These are phyloP conservation scores for Trichophyton equinum DNA, from an alignment of 2,329 filamentous ascomycete genomes.

Conservation along the genomic window DNA sequence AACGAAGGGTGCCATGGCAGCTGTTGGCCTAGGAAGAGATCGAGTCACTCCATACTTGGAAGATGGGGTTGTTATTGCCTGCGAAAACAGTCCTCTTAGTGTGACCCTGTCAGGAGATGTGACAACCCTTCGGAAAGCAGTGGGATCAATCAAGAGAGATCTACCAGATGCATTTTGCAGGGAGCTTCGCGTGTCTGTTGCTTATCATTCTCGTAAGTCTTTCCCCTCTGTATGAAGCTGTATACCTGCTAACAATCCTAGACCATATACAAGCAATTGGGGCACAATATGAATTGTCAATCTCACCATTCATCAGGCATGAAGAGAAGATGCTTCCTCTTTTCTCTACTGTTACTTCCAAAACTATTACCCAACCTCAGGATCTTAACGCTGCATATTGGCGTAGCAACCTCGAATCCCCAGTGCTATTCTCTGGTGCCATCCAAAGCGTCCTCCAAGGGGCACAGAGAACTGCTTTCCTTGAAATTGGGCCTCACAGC, in stretches of 20 bases:
- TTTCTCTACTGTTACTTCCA: slow-evolving; percentile 16
- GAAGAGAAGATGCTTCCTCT: slow-evolving; percentile 9
- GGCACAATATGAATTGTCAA: slow-evolving; percentile 8
- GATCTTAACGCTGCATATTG: slow-evolving; percentile 17
- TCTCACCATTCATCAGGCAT: not conserved
- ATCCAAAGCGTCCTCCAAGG: not conserved
- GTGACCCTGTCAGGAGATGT: slow-evolving; percentile 23
- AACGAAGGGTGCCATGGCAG: not conserved
- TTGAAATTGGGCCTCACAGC: slow-evolving; percentile 23
- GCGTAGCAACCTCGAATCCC: slow-evolving; percentile 19
- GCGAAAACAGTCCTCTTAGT: slow-evolving; percentile 1
- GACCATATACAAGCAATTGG: slow-evolving; percentile 15
- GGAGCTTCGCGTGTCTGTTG: slow-evolving; percentile 13
- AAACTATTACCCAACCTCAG: not conserved
- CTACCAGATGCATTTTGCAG: slow-evolving; percentile 14
- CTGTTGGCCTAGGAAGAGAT: not conserved
- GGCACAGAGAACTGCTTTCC: slow-evolving; percentile 5
- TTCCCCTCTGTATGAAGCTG: not conserved
- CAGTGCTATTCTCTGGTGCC: slow-evolving; percentile 19
- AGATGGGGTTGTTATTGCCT: not conserved
- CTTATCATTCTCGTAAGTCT: slow-evolving; percentile 19
- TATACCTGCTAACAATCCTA: not conserved
- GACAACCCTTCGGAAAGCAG: slow-evolving; percentile 22
- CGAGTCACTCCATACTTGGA: not conserved
- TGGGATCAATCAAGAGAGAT: slow-evolving; percentile 18